These are phyloP conservation scores for Meredithiella fracta DNA, from an alignment of 2,329 filamentous ascomycete genomes.

Conservation along the genomic window DNA sequence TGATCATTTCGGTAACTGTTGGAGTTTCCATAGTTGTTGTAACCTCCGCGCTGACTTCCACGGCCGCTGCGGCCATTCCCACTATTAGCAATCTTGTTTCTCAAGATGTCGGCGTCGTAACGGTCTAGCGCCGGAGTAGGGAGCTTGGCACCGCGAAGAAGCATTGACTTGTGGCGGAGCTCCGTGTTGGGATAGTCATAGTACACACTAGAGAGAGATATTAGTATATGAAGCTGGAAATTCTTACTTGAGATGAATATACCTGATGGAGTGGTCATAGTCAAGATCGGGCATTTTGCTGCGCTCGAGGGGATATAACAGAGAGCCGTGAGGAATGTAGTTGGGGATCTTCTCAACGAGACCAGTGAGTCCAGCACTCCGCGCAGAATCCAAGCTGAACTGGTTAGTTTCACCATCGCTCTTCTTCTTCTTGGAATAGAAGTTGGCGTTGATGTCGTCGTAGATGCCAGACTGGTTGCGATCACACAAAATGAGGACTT, in stretches of 20 bases:
- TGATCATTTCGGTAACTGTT: constrained; percentile 28
- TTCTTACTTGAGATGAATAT: background rate
- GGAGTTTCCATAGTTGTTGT: too few relatives aligned
- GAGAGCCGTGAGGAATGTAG: constrained; percentile 67
- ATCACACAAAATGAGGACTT: constrained; percentile 73
- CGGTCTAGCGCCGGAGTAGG: constrained; percentile 55
- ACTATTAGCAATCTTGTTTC: constrained; percentile 43
- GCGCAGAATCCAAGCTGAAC: constrained; percentile 56
- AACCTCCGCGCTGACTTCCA: constrained; percentile 25
- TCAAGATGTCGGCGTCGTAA: constrained; percentile 58
- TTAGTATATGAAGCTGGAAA: constrained; percentile 21
- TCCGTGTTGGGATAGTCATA: constrained; percentile 64
- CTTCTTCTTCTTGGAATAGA: constrained; percentile 76
- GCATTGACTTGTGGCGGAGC: constrained; percentile 79
- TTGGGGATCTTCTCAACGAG: constrained; percentile 64
- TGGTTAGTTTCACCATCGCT: constrained; percentile 32
- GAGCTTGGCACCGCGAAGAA: constrained; percentile 67
- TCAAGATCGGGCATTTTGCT: constrained; percentile 61
- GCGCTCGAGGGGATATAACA: constrained; percentile 61
- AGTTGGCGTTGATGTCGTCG: constrained; percentile 63
- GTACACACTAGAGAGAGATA: constrained; percentile 43
- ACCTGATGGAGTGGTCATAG: constrained; percentile 75
- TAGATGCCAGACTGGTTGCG: constrained; percentile 57
- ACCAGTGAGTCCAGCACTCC: constrained; percentile 65
- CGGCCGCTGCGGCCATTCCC: constrained; percentile 43